Evolutionary conservation across 1,139 yeast genomes (phyloP).

Genomic region (Kazachstania sp.): DNA sequence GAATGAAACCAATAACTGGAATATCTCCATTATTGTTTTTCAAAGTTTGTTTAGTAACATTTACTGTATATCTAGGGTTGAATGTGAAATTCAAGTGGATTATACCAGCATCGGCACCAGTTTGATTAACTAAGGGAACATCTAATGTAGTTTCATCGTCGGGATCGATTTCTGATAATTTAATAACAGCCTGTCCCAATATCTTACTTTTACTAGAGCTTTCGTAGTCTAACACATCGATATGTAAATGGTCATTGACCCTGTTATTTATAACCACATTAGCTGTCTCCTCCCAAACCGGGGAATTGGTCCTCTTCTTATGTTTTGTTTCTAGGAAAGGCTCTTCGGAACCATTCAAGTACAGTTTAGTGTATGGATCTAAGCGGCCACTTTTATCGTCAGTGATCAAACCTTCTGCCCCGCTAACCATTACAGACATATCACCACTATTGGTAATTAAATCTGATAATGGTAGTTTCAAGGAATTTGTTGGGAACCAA

Average conservation of each 20-base stretch:
- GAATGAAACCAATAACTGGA: conserved; percentile 33
- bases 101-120: conserved; percentile 57
- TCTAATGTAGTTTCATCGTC: conserved; percentile 44
- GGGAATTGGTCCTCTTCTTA: conserved; percentile 73
- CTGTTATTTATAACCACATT: conserved; percentile 47
- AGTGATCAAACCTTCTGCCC: conserved; percentile 59
- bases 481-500: conserved; percentile 64
- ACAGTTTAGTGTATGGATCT: conserved; percentile 73
- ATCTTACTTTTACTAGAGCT: conserved; percentile 80
- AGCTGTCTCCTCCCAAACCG: conserved; percentile 68
- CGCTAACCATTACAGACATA: conserved; percentile 48
- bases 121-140: conserved; percentile 41
- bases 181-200: conserved; percentile 58
- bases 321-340: conserved; percentile 40
- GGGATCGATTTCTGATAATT: conserved; percentile 54
- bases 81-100: conserved; percentile 53
- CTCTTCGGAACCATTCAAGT: conserved; percentile 49
- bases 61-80: conserved; percentile 54
- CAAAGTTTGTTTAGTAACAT: conserved; percentile 26
- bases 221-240: conserved; percentile 81
- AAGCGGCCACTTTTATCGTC: conserved; percentile 85
- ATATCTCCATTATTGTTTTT: conserved; percentile 30
- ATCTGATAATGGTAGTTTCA: conserved; percentile 63
- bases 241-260: conserved; percentile 48
- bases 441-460: conserved; percentile 66